Evolutionary conservation across 106 monocot species (phyloP).

Genomic region (Amphibolis antarctica): DNA sequence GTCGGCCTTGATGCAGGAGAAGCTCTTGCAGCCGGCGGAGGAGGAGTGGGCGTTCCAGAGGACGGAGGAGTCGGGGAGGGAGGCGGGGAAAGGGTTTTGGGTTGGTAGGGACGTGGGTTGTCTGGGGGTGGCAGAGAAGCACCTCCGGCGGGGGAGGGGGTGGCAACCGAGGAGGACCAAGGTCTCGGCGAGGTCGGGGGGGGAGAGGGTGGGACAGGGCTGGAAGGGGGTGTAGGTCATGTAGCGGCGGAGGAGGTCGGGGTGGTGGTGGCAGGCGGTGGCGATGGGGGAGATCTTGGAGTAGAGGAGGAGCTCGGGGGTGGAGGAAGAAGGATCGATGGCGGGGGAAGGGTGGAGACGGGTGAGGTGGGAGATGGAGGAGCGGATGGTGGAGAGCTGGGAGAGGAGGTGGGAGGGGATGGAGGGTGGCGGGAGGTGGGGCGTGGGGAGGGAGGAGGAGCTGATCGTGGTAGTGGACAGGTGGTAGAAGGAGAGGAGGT

Average conservation of each 20-base stretch:
- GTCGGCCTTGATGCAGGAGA: constrained; percentile 40
- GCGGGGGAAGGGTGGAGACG: not conserved
- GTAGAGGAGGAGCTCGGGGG: constrained; percentile 52
- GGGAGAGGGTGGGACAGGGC: constrained; percentile 52
- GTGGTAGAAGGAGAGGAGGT: constrained; percentile 36
- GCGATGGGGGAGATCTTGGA: constrained; percentile 61
- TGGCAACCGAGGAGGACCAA: constrained; percentile 92
- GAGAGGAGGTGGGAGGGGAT: constrained; percentile 36
- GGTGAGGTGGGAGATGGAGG: constrained; percentile 5
- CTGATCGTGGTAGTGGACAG: constrained; percentile 48
- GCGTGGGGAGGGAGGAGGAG: constrained; percentile 4
- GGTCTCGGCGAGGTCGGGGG: constrained; percentile 49
- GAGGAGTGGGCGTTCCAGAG: constrained; percentile 28
- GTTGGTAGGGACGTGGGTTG: constrained; percentile 11
- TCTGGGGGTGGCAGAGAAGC: constrained; percentile 60
- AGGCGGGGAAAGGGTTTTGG: constrained; percentile 8
- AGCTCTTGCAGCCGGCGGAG: constrained; percentile 33
- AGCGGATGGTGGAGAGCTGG: constrained; percentile 42
- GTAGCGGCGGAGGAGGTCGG: constrained; percentile 84
- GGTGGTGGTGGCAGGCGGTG: constrained; percentile 81
- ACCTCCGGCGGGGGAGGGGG: constrained; percentile 97
- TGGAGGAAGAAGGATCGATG: constrained; percentile 1
- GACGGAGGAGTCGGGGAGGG: constrained; percentile 46
- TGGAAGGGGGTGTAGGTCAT: constrained; percentile 91
- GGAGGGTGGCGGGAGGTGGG: not conserved